phyloP scores from a whole-genome alignment of 306 rosid genomes.

The Cyclanthera cordifolia region DNA sequence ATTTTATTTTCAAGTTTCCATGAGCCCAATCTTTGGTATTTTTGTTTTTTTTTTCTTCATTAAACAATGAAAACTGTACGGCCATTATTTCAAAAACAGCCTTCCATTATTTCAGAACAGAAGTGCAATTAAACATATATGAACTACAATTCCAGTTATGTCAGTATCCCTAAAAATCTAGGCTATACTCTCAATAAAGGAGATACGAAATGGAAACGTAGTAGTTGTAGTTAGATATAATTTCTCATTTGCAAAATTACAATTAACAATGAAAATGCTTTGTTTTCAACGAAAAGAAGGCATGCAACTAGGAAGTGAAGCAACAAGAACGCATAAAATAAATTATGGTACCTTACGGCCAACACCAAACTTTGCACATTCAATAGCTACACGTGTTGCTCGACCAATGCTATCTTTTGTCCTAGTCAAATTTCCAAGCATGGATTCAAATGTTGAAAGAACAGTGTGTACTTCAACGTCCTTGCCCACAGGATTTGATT shows the following conservation, averaged over 20 bases:
- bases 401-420: constrained; percentile 95
- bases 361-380: constrained; percentile 80
- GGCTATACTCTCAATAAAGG: background rate
- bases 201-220: background rate
- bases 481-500: constrained; percentile 46
- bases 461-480: constrained; percentile 57
- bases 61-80: background rate
- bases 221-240: background rate
- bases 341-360: constrained; percentile 57
- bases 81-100: background rate
- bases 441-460: constrained; percentile 61
- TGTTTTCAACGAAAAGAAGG: background rate
- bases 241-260: background rate
- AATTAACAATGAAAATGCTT: background rate
- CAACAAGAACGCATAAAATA: background rate
- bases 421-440: constrained; percentile 74
- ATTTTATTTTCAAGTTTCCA: too few species aligned
- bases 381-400: constrained; percentile 85
- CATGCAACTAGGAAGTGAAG: background rate
- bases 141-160: background rate
- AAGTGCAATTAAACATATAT: background rate
- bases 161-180: background rate
- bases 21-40: background rate
- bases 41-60: too few species aligned
- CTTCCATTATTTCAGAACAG: background rate